Base-by-base conservation (phyloP, 495 filamentous ascomycete species). In the Penicilliopsis zonata region DNA sequence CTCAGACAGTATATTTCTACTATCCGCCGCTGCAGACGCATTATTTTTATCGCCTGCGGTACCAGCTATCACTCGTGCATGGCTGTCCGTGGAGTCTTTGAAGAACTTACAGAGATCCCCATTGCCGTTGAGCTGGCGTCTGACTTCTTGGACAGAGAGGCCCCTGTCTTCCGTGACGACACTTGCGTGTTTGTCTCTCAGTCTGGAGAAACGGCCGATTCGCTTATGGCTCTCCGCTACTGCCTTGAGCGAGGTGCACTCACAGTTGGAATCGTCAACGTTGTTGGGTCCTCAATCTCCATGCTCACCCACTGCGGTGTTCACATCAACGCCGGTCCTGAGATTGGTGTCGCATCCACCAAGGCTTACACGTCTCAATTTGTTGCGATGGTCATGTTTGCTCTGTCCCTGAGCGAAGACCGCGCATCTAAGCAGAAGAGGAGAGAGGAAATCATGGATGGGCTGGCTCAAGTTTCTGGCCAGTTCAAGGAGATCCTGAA, bases 311-410 rank as follows among this genome's bases (percentile, higher is more conserved):
- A 98, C 73, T 98, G 90, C 48, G 90, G 90, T 82, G 90, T 98
- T 24, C 90, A 98, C 69, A 93, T 98, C 61, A 98, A 98, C 58
- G 90, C 90, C 37, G 90, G 90, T 12, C 90, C 90, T 31, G 90
- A 98, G 61, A 98, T 98, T 40, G 90, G 90, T 76, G 90, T 98
- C 32, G 90, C 90, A 21, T 95, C 87, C 25, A 98, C 90, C 50
- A 98, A 98, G 68, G 90, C 90, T 8, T 98, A 98, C 61, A 98
- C 90, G 2, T 95, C 90, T 15, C 90, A 98, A 55, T 96, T 95
- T 54, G 80, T 98, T 43, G 93, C 92, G 43, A 93, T 98, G 81
- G 80, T 96, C 57, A 98, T 98, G 90, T 95, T 98, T 53, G 90
- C 92, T 5, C 65, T 98, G 33, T 94, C 86, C 28, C 74, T 98